Evolutionary conservation across 169 alveolate genomes (phyloP).

Genomic region (Toxoplasma gondii): DNA sequence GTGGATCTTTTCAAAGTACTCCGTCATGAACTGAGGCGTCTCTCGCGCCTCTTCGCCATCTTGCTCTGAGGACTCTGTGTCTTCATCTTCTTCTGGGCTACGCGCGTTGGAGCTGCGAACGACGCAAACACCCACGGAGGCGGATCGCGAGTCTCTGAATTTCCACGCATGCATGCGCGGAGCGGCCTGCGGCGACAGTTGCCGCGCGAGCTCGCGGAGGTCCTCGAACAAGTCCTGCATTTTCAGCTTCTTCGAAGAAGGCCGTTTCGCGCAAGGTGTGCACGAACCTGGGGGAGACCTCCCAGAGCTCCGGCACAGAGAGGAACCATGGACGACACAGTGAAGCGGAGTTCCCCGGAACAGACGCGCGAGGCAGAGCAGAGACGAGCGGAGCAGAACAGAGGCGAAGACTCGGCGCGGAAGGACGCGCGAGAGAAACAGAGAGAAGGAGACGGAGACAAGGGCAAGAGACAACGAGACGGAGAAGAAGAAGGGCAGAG

Average conservation of each 20-base stretch:
- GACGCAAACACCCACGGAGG: neutral
- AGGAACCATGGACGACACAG: no score
- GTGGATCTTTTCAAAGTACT: neutral
- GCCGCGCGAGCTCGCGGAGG: conserved; percentile 23
- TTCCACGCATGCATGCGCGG: conserved; percentile 39
- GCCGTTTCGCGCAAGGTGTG: no score
- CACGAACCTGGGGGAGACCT: no score
- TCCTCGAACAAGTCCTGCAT: conserved; percentile 41
- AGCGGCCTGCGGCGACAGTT: conserved; percentile 14
- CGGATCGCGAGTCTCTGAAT: neutral
- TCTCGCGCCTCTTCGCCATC: conserved; percentile 12
- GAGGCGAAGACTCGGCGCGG: no score
- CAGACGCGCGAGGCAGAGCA: no score
- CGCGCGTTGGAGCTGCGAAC: neutral
- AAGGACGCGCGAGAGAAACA: no score
- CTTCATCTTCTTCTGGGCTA: neutral
- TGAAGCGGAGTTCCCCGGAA: no score
- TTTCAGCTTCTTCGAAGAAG: no score
- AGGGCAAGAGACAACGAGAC: neutral
- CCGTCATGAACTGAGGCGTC: conserved; percentile 35
- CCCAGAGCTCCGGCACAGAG: no score
- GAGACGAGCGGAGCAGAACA: no score
- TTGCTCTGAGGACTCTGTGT: neutral
- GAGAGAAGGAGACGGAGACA: neutral
- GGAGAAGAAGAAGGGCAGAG: neutral